Evolutionary conservation across 2,329 filamentous ascomycete genomes (phyloP), one percentile per base, ranked within the genome.

Genomic region (Diaporthe citrichinensis): DNA sequence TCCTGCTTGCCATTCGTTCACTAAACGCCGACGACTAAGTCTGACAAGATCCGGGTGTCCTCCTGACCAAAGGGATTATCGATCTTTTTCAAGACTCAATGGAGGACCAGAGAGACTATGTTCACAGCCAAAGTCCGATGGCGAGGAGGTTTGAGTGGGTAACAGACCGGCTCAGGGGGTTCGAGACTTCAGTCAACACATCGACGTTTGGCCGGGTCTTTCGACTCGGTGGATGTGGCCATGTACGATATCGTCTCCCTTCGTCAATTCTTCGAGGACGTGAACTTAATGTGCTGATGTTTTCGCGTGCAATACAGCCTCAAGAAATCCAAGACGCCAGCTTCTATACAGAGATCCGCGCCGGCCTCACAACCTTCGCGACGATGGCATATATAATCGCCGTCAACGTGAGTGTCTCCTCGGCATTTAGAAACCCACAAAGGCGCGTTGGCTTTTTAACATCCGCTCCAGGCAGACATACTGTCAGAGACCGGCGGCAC

Each of bases 311-410:
- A 4, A 34, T 8, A 4, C 61, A 95, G 93, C 90, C 90, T 44
- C 88, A 92, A 67, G 92, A 94, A 80, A 91, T 95, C 67, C 89
- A 89, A 76, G 91, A 91, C 51, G 90, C 93, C 49, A 92, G 89
- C 76, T 95, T 96, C 83, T 92, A 94, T 78, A 93, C 91, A 31
- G 95, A 97, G 83, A 85, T 97, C 74, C 92, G 94, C 39, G 95
- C 94, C 41, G 95, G 94, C 1, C 83, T 96, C 72, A 95, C 95
- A 2, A 97, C 94, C 3, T 94, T 94, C 81, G 92, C 93, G 73
- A 94, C 93, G 4, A 95, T 95, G 94, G 93, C 94, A 20, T 96
- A 96, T 84, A 96, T 97, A 79, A 95, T 97, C 81, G 93, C 93
- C 12, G 92, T 93, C 77, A 92, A 93, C 79, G 90, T 91, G 78